Base-by-base conservation (phyloP, 1,284 basidiomycete species). In the Leucoagaricus sp. region DNA sequence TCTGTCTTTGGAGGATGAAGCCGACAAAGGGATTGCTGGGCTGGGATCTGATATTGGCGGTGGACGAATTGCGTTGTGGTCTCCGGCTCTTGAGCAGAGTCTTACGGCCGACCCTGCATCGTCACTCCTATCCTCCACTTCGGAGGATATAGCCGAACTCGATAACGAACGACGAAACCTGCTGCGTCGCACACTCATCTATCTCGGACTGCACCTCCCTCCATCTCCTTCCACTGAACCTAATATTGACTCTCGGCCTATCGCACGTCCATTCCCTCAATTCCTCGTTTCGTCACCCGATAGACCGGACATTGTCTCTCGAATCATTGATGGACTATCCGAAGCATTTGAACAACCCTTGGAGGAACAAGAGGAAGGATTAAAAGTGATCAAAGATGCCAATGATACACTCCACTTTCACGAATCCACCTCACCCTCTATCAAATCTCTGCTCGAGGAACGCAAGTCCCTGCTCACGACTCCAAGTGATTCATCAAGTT, bases 371-470 rank as follows among this genome's bases (percentile, higher is more conserved):
- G 17, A 69, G 72, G 34, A 63, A 74, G 28, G 26, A 34, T 17
- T 40, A 12, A 65, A 65, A 56, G 57, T 75, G 21, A 72, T 88
- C 56, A 71, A 80, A 59, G 90, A 91, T 63, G 71, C 72, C 1
- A 82, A 84, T 33, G 92, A 96, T 68, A 84, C 80, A 7, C 87
- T 96, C 66, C 72, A 77, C 36, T 87, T 90, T 61, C 79, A 82
- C 49, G 63, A 67, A 17, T 69, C 72, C 3, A 72, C 74, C 2
- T 62, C 62, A 10, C 61, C 65, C 12, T 62, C 34, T 26, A 28
- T 52, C 17, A n/a, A 31, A 4, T 10, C 31, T 25, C 54, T 84
- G 0, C 58, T 83, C 41, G 42, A 65, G 64, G 66, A 36, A 60
- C 65, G 53, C 61, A 65, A 34, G 33, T 44, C 59, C 65, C 26